Base-by-base conservation (phyloP, 2,329 filamentous ascomycete genomes). In the Leptographium galeiforme region DNA sequence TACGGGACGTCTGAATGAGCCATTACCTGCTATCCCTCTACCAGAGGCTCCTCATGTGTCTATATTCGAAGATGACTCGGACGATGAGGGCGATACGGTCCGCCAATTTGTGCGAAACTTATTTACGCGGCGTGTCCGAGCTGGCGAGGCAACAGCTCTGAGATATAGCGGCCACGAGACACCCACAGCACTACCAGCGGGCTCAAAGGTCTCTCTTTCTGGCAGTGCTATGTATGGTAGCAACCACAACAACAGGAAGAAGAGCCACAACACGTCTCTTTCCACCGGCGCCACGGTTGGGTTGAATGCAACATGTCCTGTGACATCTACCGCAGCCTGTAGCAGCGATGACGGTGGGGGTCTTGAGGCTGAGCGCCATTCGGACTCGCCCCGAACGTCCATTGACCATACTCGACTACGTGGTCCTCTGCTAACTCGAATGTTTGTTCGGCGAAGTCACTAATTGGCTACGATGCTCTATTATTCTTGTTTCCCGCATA, bases 371-470 rank as follows among this genome's bases (percentile, higher is more conserved):
- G 39, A 50, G 1, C 8, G 6, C 25, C 43, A 44, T 13, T 16
- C 39, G 6, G 32, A 45, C 8, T 53, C 53, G 2, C 50, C 50
- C 18, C 45, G 53, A 3, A 36, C 48, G 32, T 56, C 57, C 13
- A 19, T 19, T 18, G 55, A 55, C 11, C 51, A 57, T 6, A 6
- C 47, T 2, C 51, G 36, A n/a, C 55, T 53, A 34, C 57, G 53
- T n/a, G 55, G 52, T 4, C 55, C 55, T 10, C 36, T 59, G 25
- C 32, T 59, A 34, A 51, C 53, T 10, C 57, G 58, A 8, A 59
- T 59, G 58, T 59, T 59, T 58, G 55, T 58, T n/a, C 57, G 58
- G 14, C 57, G 57, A 5, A 59, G 55, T 40, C 51, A 57, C 41
- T 59, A 38, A 52, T 4, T 45, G 41, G 41, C n/a, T 12, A 25